phyloP scores from a whole-genome alignment of 1,284 basidiomycete genomes.

The Dichomitus squalens region DNA sequence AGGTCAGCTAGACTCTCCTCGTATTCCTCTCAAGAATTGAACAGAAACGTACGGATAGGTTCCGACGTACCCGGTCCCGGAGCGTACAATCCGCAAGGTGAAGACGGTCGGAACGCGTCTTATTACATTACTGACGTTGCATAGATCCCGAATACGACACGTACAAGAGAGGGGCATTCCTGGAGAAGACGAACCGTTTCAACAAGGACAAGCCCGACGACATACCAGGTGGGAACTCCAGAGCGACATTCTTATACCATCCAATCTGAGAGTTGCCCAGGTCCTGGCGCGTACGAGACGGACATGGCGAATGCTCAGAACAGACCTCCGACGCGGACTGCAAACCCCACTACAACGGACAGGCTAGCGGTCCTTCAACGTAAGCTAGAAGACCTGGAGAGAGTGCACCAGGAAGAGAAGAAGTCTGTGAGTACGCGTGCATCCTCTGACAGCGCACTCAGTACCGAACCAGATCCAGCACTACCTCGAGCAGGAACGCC shows the following conservation, averaged over 20 bases:
- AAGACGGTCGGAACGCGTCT: not conserved
- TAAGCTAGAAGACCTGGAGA: slow-evolving; percentile 70
- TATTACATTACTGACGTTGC: not conserved
- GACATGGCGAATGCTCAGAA: slow-evolving; percentile 16
- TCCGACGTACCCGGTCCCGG: slow-evolving; percentile 33
- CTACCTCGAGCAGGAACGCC: slow-evolving; percentile 56
- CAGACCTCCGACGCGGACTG: slow-evolving; percentile 15
- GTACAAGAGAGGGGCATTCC: slow-evolving; percentile 57
- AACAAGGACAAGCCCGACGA: slow-evolving; percentile 43
- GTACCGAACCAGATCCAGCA: slow-evolving; percentile 43
- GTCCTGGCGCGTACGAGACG: slow-evolving; percentile 38
- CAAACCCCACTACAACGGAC: slow-evolving; percentile 34
- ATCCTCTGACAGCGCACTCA: not conserved
- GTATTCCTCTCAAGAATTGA: not conserved
- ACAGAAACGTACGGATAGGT: slow-evolving; percentile 10
- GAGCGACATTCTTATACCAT: not conserved
- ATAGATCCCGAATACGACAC: slow-evolving; percentile 47
- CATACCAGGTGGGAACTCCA: slow-evolving; percentile 39
- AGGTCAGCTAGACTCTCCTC: slow-evolving; percentile 14
- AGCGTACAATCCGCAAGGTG: slow-evolving; percentile 32
- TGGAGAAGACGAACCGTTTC: slow-evolving; percentile 57
- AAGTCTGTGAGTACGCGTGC: slow-evolving; percentile 51
- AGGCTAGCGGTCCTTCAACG: slow-evolving; percentile 57
- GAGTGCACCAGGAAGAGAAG: slow-evolving; percentile 66
- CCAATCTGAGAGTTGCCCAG: slow-evolving; percentile 26